These are phyloP conservation scores for Colletotrichum sojae DNA, from an alignment of 2,329 filamentous ascomycete species.

Conservation along the genomic window DNA sequence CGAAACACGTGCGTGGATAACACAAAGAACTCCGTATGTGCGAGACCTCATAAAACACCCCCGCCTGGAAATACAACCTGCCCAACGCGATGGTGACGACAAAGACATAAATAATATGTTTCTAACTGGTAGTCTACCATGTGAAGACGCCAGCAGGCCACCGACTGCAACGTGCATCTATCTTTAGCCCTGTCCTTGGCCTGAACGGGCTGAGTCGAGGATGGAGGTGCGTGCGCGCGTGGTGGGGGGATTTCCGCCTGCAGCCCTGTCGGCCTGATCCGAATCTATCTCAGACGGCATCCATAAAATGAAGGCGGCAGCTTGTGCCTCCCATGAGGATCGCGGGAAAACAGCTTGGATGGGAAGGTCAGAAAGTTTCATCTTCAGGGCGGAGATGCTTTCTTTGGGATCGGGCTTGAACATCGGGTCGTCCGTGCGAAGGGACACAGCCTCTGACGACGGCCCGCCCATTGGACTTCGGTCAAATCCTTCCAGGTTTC, in stretches of 20 bases:
- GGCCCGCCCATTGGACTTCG: no score
- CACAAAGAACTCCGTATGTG: no score
- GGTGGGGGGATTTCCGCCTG: neutral
- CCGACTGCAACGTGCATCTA: neutral
- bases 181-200: slow-evolving; percentile 4
- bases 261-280: slow-evolving; percentile 29
- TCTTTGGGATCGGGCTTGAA: neutral
- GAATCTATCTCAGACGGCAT: slow-evolving; percentile 13
- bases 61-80: no score
- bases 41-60: no score
- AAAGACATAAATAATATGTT: no score
- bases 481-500: no score
- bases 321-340: neutral
- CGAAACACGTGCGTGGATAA: no score
- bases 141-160: neutral
- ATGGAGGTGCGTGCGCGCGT: no score
- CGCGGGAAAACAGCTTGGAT: neutral
- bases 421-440: no score
- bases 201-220: neutral
- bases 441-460: no score
- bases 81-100: no score
- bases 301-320: neutral
- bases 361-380: slow-evolving; percentile 6
- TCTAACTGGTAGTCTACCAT: neutral
- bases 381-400: neutral